Evolutionary conservation across 306 rosid species (phyloP).

Genomic region (Dryas octopetala): DNA sequence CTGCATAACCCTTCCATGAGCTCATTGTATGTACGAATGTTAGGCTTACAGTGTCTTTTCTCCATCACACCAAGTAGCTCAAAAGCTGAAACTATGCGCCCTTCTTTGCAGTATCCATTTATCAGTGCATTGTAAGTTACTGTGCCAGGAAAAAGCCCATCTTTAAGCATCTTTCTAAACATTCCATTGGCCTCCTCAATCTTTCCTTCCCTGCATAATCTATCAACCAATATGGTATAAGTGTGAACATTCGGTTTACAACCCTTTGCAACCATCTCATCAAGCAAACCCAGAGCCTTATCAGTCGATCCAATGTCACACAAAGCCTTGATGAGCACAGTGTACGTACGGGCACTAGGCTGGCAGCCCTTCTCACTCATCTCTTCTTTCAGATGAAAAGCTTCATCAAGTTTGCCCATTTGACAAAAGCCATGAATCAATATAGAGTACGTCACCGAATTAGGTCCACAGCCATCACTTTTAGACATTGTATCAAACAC

Average conservation of each 20-base stretch:
- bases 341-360: constrained; percentile 1
- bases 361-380: constrained; percentile 17
- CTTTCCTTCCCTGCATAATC: constrained; percentile 12
- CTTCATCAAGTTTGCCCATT: constrained; percentile 12
- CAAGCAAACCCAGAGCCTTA: constrained; percentile 5
- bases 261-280: constrained; percentile 4
- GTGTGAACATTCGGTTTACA: constrained; percentile 6
- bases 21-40: constrained; percentile 20
- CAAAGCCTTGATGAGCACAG: constrained; percentile 13
- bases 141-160: constrained; percentile 7
- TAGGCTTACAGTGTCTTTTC: constrained; percentile 10
- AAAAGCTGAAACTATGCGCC: constrained; percentile 1
- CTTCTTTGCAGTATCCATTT: constrained; percentile 17
- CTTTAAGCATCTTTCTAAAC: constrained; percentile 7
- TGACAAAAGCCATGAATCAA: constrained; percentile 12
- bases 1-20: constrained; percentile 9
- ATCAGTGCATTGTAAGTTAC: constrained; percentile 12
- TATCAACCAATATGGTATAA: neutral
- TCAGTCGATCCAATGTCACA: constrained; percentile 3
- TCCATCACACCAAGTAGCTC: constrained; percentile 20
- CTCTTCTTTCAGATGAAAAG: constrained; percentile 10
- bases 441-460: constrained; percentile 8
- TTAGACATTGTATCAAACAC: constrained; percentile 18
- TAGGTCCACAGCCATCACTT: constrained; percentile 1
- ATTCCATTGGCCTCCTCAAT: constrained; percentile 1